Evolutionary conservation across 768 basidiomycete genomes (phyloP).

Genomic region (Cystobasidium tubakii): DNA sequence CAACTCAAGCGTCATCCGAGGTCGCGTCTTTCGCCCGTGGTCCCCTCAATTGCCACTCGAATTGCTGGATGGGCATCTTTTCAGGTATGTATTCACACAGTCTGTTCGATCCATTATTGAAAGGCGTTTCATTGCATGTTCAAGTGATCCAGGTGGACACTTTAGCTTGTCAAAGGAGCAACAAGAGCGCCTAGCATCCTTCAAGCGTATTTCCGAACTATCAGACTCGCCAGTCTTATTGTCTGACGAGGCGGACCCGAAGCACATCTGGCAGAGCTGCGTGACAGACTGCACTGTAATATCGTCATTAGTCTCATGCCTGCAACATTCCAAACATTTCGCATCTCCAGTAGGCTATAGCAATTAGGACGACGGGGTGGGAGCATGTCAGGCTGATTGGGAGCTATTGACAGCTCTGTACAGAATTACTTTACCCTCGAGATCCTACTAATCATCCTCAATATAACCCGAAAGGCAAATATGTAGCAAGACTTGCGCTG

Average conservation of each 20-base stretch:
- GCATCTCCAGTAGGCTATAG: conserved; percentile 4
- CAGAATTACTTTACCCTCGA: neutral
- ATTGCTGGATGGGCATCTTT: neutral
- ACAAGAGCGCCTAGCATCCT: conserved; percentile 4
- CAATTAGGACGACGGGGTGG: neutral
- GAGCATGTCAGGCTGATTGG: neutral
- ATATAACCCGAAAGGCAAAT: neutral
- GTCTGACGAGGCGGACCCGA: neutral
- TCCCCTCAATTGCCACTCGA: neutral
- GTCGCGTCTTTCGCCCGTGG: neutral
- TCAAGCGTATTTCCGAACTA: conserved; percentile 27
- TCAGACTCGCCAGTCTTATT: conserved; percentile 3
- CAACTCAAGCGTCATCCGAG: neutral
- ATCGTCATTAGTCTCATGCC: conserved; percentile 10
- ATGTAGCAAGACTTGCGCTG: neutral
- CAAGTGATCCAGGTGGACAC: conserved; percentile 30
- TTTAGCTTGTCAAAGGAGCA: conserved; percentile 21
- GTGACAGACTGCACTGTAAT: conserved; percentile 34
- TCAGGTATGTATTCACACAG: neutral
- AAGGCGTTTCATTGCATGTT: no score
- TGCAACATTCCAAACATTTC: conserved; percentile 26
- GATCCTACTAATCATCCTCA: neutral
- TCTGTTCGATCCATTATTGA: no score
- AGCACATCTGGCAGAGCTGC: conserved; percentile 27
- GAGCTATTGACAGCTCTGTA: neutral